Evolutionary conservation across 2,329 filamentous ascomycete species (phyloP).

Genomic region (Cadophora sp.): DNA sequence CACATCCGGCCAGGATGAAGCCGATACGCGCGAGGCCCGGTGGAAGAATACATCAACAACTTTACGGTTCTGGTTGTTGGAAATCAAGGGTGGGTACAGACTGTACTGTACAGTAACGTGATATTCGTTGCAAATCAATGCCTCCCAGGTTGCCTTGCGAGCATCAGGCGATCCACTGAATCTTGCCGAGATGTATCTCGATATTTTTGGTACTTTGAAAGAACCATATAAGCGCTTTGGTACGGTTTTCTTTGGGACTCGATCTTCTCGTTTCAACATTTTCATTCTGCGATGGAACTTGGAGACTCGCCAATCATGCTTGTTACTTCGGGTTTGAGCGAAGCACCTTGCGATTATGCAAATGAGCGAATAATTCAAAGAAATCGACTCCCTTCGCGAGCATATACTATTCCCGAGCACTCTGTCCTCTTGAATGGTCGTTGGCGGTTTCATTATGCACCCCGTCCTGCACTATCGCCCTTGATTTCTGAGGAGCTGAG

Average conservation of each 20-base stretch:
- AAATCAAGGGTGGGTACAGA: background rate
- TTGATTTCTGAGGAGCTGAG: constrained; percentile 38
- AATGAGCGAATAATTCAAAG: constrained; percentile 60
- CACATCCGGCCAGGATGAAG: background rate
- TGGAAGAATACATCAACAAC: background rate
- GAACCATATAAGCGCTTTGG: background rate
- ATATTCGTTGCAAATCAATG: background rate
- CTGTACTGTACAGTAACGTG: background rate
- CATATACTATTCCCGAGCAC: constrained; percentile 60
- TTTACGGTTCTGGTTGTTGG: no score
- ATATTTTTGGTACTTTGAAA: background rate
- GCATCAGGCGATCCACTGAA: background rate
- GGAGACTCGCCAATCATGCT: constrained; percentile 38
- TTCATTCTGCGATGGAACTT: background rate
- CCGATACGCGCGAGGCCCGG: constrained; percentile 10
- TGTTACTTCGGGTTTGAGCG: constrained; percentile 8
- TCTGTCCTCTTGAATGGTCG: constrained; percentile 59
- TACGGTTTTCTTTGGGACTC: background rate
- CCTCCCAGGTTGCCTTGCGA: background rate
- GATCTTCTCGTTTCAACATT: background rate
- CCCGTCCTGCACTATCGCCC: constrained; percentile 55
- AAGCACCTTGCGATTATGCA: constrained; percentile 50
- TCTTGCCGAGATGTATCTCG: background rate
- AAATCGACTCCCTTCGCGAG: constrained; percentile 59
- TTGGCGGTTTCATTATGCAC: constrained; percentile 62